Evolutionary conservation across 495 filamentous ascomycete species (phyloP).

Genomic region (Penicillium ucsense): DNA sequence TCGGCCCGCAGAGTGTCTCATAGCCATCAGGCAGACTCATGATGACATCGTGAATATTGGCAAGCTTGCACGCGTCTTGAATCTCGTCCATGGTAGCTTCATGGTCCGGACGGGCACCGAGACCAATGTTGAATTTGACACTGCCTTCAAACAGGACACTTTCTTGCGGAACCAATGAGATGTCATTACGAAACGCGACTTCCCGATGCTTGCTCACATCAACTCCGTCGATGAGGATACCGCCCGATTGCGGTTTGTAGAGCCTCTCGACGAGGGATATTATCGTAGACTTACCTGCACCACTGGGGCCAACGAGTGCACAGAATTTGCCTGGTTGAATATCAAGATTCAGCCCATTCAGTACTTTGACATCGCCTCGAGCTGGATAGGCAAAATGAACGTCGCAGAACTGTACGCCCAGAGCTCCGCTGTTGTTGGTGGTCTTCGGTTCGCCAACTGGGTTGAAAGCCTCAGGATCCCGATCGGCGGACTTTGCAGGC

Average conservation of each 20-base stretch:
- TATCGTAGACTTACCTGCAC: slow-evolving; percentile 53
- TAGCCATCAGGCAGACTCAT: slow-evolving; percentile 49
- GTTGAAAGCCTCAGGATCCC: slow-evolving; percentile 8
- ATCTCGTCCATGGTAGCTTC: slow-evolving; percentile 41
- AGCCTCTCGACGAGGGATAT: slow-evolving; percentile 51
- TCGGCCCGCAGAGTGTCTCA: slow-evolving; percentile 52
- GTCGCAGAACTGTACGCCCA: slow-evolving; percentile 42
- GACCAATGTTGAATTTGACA: slow-evolving; percentile 43
- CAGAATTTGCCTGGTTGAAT: slow-evolving; percentile 49
- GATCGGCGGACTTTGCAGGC: not conserved
- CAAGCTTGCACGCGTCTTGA: slow-evolving; percentile 45
- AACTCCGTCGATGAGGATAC: slow-evolving; percentile 30
- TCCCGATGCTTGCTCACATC: slow-evolving; percentile 27
- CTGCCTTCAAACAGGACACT: slow-evolving; percentile 44
- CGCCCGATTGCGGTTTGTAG: slow-evolving; percentile 38
- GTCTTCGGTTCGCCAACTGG: slow-evolving; percentile 7
- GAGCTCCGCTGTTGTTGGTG: slow-evolving; percentile 1
- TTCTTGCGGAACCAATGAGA: slow-evolving; percentile 48
- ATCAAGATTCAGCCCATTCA: slow-evolving; percentile 43
- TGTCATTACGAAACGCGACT: slow-evolving; percentile 35
- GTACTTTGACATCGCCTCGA: slow-evolving; percentile 41
- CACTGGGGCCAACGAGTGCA: slow-evolving; percentile 51
- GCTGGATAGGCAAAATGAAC: slow-evolving; percentile 54
- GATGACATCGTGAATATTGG: slow-evolving; percentile 52
- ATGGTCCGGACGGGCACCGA: slow-evolving; percentile 36